phyloP scores from a whole-genome alignment of 2,329 filamentous ascomycete species.

The Elsinoe batatas region DNA sequence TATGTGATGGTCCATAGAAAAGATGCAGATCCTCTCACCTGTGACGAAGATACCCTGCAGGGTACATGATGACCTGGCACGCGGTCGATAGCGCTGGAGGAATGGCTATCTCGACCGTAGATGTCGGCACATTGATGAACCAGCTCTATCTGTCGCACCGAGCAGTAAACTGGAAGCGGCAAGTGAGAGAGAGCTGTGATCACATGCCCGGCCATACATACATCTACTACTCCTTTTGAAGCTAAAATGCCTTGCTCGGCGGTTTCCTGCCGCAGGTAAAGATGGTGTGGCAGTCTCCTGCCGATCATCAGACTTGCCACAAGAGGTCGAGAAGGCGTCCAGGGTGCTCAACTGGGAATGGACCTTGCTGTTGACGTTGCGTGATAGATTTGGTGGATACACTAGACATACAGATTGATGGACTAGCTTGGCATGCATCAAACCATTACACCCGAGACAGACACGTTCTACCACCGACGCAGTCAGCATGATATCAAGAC shows the following conservation, averaged over 20 bases:
- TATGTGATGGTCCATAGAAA: slow-evolving; percentile 12
- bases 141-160: neutral
- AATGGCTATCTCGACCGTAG: neutral
- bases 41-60: slow-evolving; percentile 8
- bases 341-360: slow-evolving; percentile 2
- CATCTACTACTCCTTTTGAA: no score
- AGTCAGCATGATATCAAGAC: neutral
- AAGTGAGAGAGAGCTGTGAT: neutral
- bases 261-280: neutral
- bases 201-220: neutral
- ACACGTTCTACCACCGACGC: neutral
- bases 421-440: slow-evolving; percentile 1
- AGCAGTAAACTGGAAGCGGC: neutral
- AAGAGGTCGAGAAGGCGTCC: slow-evolving; percentile 3
- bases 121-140: neutral
- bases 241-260: neutral
- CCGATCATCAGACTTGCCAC: slow-evolving; percentile 8
- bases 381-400: slow-evolving; percentile 8
- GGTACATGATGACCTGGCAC: neutral
- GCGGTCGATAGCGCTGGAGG: neutral
- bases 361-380: slow-evolving; percentile 7
- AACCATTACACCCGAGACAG: neutral
- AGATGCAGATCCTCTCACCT: slow-evolving; percentile 3
- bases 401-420: slow-evolving; percentile 4
- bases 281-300: neutral